Percentiles rank a stretch among this genome's conserved stretches.
phyloP scores from a whole-genome alignment of 352 stramenopile genomes.

The Phytophthora citrophthora region DNA sequence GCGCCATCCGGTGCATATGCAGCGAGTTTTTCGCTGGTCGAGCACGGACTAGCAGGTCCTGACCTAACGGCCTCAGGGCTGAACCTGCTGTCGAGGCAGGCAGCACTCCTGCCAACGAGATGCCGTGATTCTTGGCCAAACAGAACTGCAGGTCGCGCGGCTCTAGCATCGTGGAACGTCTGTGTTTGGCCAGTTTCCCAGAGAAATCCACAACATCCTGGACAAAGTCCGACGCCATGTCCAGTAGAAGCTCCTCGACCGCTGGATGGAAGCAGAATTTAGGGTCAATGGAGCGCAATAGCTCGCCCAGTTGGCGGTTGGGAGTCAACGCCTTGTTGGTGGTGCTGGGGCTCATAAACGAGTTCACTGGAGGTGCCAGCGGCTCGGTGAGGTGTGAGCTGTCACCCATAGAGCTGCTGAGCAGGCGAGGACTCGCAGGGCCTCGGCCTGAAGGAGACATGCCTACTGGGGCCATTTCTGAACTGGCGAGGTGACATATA shows the following conservation, averaged over 20 bases:
- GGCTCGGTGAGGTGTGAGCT: conserved; percentile 21
- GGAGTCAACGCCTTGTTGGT: conserved; percentile 68
- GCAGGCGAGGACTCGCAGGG: conserved; percentile 13
- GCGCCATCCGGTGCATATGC: conserved; percentile 82
- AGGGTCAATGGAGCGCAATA: conserved; percentile 73
- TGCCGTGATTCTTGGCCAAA: conserved; percentile 87
- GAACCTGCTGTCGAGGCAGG: conserved; percentile 17
- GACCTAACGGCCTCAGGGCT: conserved; percentile 55
- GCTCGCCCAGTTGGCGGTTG: conserved; percentile 69
- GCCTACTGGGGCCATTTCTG: conserved; percentile 24
- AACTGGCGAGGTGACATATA: too few species aligned
- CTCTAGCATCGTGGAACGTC: conserved; percentile 75
- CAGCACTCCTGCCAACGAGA: conserved; percentile 75
- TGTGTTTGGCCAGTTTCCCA: conserved; percentile 70
- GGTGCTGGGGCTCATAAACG: conserved; percentile 43
- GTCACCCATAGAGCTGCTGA: conserved; percentile 14
- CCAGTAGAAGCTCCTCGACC: conserved; percentile 82
- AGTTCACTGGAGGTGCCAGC: conserved; percentile 45
- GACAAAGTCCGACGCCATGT: conserved; percentile 86
- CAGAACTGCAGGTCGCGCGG: conserved; percentile 82
- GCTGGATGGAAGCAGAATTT: conserved; percentile 79
- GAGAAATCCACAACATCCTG: conserved; percentile 78
- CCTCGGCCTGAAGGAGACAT: conserved; percentile 13
- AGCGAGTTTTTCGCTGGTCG: conserved; percentile 77
- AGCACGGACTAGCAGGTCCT: conserved; percentile 64